phyloP scores from a whole-genome alignment of 257 asterid species.

The Gynochthodes officinalis region DNA sequence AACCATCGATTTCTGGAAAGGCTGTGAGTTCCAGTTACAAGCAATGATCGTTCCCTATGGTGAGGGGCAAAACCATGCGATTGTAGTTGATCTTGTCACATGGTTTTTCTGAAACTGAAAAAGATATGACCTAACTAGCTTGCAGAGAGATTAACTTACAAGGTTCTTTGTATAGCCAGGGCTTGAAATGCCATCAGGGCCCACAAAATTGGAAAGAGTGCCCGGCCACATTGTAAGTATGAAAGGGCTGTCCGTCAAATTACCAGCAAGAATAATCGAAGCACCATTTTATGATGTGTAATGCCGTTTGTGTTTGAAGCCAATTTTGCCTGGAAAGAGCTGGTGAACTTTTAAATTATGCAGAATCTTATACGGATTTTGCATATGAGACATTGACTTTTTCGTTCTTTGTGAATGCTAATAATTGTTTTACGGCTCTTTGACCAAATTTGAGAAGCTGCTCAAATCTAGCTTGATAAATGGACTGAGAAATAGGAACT shows the following conservation, averaged over 20 bases:
- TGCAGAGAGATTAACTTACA: constrained; percentile 49
- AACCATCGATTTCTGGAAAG: constrained; percentile 45
- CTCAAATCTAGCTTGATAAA: background rate
- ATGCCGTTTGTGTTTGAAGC: constrained; percentile 22
- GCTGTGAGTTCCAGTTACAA: constrained; percentile 44
- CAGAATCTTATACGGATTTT: constrained; percentile 13
- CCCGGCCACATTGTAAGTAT: constrained; percentile 61
- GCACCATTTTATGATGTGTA: constrained; percentile 24
- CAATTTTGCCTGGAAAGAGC: constrained; percentile 39
- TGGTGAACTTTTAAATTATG: constrained; percentile 24
- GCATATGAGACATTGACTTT: constrained; percentile 7
- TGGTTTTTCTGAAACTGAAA: constrained; percentile 26
- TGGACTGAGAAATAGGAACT: background rate
- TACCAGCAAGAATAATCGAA: constrained; percentile 44
- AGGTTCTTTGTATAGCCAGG: constrained; percentile 53
- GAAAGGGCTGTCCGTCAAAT: constrained; percentile 35
- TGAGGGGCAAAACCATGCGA: constrained; percentile 9
- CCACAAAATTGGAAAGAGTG: constrained; percentile 31
- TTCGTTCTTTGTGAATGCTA: constrained; percentile 8
- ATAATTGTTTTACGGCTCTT: background rate
- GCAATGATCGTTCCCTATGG: constrained; percentile 31
- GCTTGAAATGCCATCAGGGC: constrained; percentile 39
- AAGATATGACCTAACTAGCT: constrained; percentile 30
- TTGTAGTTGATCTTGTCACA: constrained; percentile 18
- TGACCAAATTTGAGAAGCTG: background rate